Percentiles rank a stretch among this genome's conserved stretches.
Evolutionary conservation across 2,329 filamentous ascomycete genomes (phyloP).

Genomic region (Calonectria multiphialidica): DNA sequence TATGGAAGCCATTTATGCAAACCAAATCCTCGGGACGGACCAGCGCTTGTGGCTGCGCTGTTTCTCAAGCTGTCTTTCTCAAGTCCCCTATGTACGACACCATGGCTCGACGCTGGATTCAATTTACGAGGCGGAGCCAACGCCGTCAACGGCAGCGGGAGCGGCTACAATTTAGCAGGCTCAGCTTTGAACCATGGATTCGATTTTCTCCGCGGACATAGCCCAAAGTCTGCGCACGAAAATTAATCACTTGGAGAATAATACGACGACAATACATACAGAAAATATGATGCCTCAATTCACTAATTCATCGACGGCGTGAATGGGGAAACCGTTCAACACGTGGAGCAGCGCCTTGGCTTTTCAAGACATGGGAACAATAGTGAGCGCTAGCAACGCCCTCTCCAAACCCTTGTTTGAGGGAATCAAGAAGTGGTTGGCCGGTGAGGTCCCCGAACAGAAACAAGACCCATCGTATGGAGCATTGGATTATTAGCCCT

Average conservation of each 20-base stretch:
- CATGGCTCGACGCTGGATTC: background rate
- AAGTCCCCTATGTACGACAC: background rate
- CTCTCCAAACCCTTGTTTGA: slow-evolving; percentile 18
- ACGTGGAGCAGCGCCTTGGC: slow-evolving; percentile 40
- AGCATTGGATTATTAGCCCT: slow-evolving; percentile 8
- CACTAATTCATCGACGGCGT: slow-evolving; percentile 8
- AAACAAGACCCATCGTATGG: background rate
- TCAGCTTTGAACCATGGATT: background rate
- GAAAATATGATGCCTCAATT: slow-evolving; percentile 19
- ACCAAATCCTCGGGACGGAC: slow-evolving; percentile 33
- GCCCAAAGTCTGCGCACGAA: background rate
- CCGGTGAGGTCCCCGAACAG: slow-evolving; percentile 23
- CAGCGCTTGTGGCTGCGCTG: slow-evolving; percentile 12
- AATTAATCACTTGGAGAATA: background rate
- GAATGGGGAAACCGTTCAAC: slow-evolving; percentile 37
- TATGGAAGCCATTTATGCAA: slow-evolving; percentile 23
- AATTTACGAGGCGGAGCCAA: background rate
- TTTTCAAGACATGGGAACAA: slow-evolving; percentile 19
- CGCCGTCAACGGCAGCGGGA: background rate
- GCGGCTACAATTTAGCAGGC: background rate
- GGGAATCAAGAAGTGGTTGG: slow-evolving; percentile 27
- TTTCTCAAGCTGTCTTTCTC: slow-evolving; percentile 5
- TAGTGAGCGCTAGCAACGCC: slow-evolving; percentile 29
- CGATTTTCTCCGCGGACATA: background rate
- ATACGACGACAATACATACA: slow-evolving; percentile 8